Base-by-base conservation (phyloP, 78 protist species). In the Dictyostelium firmibasis region DNA sequence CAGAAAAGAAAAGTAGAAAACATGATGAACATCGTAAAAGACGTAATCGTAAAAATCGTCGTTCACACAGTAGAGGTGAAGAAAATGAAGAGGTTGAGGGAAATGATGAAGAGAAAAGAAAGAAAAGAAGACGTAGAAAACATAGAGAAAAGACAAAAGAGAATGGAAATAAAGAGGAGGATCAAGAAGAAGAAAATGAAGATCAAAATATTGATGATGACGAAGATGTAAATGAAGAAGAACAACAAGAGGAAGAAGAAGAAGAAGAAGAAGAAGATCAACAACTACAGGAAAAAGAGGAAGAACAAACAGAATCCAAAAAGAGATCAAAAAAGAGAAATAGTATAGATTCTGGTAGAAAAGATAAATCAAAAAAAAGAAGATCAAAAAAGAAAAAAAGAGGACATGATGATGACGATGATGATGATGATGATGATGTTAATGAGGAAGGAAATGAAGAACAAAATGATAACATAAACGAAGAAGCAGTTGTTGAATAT, bases 321-420 rank as follows among this genome's bases (percentile, higher is more conserved):
- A 72, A 18, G 18, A 72, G n/a, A 72, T 27, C 79, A 33, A 72
- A 72, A 72, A 72, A 72, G 75, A 67, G 75, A 67, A 67, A 67
- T 67, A 67, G 75, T 27, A 27, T 36, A 10, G 83, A 77, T 41
- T 31, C 50, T 8, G 57, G 60, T 23, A 43, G 60, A 77, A 77
- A 77, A 41, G 83, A 77, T 31, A 77, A 77, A 77, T n/a, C 50
- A 10, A 41, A 77, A 77, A 77, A 77, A 27, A 77, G 64, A 77
- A 41, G 13, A 47, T 41, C 44, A 23, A 23, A 3, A 41, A 77
- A 43, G 44, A 33, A 20, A 23, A n/a, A 77, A 33, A 35, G 31
- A 77, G 50, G 44, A 13, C 18, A 77, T 1, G 29, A 38, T 8
- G 44, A 38, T 7, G 77, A 69, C 0, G n/a, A 23, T 5, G 82